These are phyloP conservation scores for Acanthamoeba sp. DNA, from an alignment of 208 protist species.

Conservation along the genomic window DNA sequence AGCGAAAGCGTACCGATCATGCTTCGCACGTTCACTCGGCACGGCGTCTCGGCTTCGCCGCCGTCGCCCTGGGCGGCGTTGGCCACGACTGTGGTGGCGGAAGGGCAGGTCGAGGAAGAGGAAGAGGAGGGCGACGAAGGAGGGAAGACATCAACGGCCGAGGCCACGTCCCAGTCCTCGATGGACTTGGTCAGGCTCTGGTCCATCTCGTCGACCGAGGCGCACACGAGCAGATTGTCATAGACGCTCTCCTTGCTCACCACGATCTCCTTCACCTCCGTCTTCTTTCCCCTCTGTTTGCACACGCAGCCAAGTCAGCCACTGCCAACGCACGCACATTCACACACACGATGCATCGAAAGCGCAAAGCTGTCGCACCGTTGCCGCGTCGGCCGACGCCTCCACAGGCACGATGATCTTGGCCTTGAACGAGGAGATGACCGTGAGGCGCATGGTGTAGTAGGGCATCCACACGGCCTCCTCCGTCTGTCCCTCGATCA, in stretches of 20 bases:
- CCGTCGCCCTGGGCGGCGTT: not conserved
- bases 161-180: slow-evolving; percentile 30
- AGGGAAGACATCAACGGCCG: not conserved
- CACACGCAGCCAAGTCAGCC: not conserved
- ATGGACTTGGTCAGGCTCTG: not conserved
- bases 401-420: slow-evolving; percentile 29
- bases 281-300: not conserved
- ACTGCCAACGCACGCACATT: not conserved
- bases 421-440: slow-evolving; percentile 65
- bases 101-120: not conserved
- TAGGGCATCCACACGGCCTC: slow-evolving; percentile 59
- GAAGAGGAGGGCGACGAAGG: not conserved
- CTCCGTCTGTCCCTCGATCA: not conserved
- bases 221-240: slow-evolving; percentile 17
- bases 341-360: not conserved
- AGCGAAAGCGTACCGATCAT: not conserved
- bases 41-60: not conserved
- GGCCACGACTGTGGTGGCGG: not conserved
- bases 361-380: not conserved
- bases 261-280: slow-evolving; percentile 20
- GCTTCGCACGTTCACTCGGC: not conserved
- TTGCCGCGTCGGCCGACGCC: not conserved
- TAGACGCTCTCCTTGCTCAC: slow-evolving; percentile 60
- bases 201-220: not conserved
- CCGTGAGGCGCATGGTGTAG: slow-evolving; percentile 61